Conservation (phyloP, 805 yeast genomes). For the Barnettozyma sp. region DNA sequence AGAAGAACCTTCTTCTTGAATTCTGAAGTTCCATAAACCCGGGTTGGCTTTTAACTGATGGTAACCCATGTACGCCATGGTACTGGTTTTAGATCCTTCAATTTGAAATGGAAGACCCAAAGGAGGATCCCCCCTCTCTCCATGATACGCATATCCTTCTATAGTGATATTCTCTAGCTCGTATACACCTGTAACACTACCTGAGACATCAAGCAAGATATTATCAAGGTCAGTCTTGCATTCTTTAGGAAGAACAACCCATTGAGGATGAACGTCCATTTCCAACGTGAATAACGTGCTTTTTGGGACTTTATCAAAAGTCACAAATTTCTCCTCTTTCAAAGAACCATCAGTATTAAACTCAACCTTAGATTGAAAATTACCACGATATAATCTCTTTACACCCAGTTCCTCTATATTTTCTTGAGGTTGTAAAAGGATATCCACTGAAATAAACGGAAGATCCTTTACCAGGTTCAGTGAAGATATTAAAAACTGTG, state of each 20-base stretch:
- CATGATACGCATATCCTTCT: constrained; percentile 63
- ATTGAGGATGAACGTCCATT: constrained; percentile 54
- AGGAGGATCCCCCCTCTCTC: constrained; percentile 19
- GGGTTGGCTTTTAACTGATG: constrained; percentile 71
- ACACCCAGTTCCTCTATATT: constrained; percentile 38
- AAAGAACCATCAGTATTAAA: constrained; percentile 26
- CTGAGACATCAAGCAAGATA: constrained; percentile 35
- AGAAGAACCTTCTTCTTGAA: constrained; percentile 38
- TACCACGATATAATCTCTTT: constrained; percentile 52
- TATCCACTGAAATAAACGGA: constrained; percentile 44
- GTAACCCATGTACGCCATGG: constrained; percentile 81
- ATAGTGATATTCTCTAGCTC: constrained; percentile 49
- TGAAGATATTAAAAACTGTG: constrained; percentile 56
- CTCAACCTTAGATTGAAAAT: constrained; percentile 30
- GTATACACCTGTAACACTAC: constrained; percentile 38
- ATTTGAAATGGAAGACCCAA: constrained; percentile 21
- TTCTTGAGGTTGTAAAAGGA: constrained; percentile 53
- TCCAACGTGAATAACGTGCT: constrained; percentile 47
- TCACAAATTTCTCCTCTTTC: constrained; percentile 24
- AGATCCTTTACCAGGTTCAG: constrained; percentile 36
- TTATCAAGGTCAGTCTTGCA: constrained; percentile 59
- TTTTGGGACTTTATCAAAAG: constrained; percentile 44
- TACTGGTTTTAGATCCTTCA: constrained; percentile 45
- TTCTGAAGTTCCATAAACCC: constrained; percentile 54
- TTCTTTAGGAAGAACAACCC: constrained; percentile 55